Percentiles rank a stretch among this genome's conserved stretches.
phyloP scores from a whole-genome alignment of 192 early-diverging fungal genomes.

The Coemansia pectinata region DNA sequence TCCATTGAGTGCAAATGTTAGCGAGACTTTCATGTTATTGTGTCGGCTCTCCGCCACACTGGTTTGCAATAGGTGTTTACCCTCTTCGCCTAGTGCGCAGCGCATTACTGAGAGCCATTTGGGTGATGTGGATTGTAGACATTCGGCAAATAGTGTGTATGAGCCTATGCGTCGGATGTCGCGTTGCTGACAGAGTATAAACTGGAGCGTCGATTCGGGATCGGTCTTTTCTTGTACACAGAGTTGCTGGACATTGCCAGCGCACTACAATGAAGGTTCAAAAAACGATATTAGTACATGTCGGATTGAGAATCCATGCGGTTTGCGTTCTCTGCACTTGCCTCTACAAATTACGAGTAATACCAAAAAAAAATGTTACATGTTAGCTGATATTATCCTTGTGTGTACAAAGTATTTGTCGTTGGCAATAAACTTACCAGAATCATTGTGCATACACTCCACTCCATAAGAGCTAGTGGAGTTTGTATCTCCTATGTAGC shows the following conservation, averaged over 20 bases:
- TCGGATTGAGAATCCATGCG: background rate
- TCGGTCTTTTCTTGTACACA: constrained; percentile 48
- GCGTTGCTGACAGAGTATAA: constrained; percentile 39
- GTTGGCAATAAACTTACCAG: constrained; percentile 21
- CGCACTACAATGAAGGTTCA: constrained; percentile 22
- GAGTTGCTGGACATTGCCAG: constrained; percentile 51
- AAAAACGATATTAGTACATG: background rate
- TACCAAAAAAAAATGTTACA: background rate
- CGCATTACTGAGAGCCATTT: constrained; percentile 18
- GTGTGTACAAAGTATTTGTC: background rate
- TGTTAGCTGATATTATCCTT: background rate
- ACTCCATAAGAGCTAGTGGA: constrained; percentile 30
- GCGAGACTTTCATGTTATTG: constrained; percentile 17
- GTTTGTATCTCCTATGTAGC: constrained; percentile 44
- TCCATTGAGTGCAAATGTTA: constrained; percentile 45
- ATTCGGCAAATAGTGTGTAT: constrained; percentile 31
- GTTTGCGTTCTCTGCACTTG: background rate
- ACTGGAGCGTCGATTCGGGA: constrained; percentile 32
- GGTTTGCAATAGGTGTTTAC: constrained; percentile 27
- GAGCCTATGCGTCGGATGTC: constrained; percentile 31
- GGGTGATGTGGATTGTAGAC: constrained; percentile 14
- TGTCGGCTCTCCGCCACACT: constrained; percentile 16
- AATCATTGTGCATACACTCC: constrained; percentile 33
- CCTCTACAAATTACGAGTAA: background rate
- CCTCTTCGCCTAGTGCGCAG: constrained; percentile 34